Base-by-base conservation (phyloP, 108 stramenopile species). In the Halocafeteria seosinensis region DNA sequence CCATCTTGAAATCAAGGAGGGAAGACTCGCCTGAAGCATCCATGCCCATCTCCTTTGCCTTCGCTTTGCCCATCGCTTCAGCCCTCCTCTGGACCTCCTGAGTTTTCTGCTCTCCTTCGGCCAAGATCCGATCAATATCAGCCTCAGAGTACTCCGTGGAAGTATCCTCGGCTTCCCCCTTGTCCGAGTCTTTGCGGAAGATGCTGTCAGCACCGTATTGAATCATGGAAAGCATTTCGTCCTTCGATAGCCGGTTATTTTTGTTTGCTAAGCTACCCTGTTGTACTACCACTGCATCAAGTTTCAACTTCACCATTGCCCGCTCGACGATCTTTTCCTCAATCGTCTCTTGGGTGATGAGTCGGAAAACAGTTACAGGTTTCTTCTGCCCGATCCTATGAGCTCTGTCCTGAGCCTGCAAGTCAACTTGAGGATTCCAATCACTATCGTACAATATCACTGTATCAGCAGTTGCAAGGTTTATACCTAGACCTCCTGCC, bases 371-470 rank as follows among this genome's bases (percentile, higher is more conserved):
- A 29, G 81, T 84, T 0, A 95, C 92, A 36, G 82, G 73, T 42
- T 84, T 85, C 26, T 74, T 85, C 71, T 94, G 91, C 17, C 96
- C 96, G 70, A 96, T 91, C 50, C 81, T 71, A 50, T 81, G 81
- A 13, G 71, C 73, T 2, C 81, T 73, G 38, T 78, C 81, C 74
- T 72, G 71, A 35, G 81, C 81, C 51, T 81, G 81, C 24, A 89
- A 62, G 76, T 98, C 96, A 36, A 89, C 91, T 42, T 89, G 83
- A 0, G 91, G 91, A 68, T 95, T 95, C 94, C 94, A 95, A 75
- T 95, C 94, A 1, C 86, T 86, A 73, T 87, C 85, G 53, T 82
- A 90, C 30, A 94, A 68, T 30, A 94, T 76, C 13, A 78, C 84
- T 4, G 81, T 75, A 62, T 88, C 85, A 30, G 88, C 91, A 27